Evolutionary conservation across 768 basidiomycete species (phyloP), one percentile per base, ranked within the genome.

Genomic region (Leccinum broughii): DNA sequence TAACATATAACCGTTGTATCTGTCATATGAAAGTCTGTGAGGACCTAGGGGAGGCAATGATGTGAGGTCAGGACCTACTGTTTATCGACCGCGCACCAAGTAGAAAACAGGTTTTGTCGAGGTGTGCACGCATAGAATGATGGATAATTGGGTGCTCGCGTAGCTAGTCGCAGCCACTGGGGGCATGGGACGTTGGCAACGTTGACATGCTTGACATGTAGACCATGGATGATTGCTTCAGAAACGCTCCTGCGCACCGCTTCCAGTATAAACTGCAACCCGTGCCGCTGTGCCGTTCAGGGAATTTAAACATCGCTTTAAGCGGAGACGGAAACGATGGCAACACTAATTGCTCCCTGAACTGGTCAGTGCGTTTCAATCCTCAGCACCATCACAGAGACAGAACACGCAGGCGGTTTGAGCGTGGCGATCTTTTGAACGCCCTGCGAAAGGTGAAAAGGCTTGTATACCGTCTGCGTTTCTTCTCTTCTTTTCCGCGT

Each of bases 361-460:
- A 52, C 64, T 74, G 74, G 74, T 74, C 66, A 72, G 67, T 66
- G 71, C 68, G 72, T 69, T 54, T 66, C 65, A 70, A 74, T 70
- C 71, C 68, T 73, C 74, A 73, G 74, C 72, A 75, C 72, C 72
- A 70, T 72, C 72, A 72, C 72, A 71, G 70, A 75, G 72, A 70
- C 72, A 74, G 72, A 71, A 72, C 74, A 72, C 72, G 69, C 72
- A 75, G 72, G 64, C 72, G 69, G 74, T 74, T 74, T 74, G 72
- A 68, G 72, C 70, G 67, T 66, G 62, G 70, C 72, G 70, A 64
- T 62, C 69, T 66, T 63, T 72, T 71, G 59, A 69, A 66, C 73
- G 66, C 74, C 62, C 69, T 69, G 72, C 74, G 71, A 72, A 74
- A 74, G 72, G 72, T 72, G 74, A 76, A 74, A 73, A 75, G 74